phyloP scores from a whole-genome alignment of 495 filamentous ascomycete genomes.

The Aspergillus heteromorphus region DNA sequence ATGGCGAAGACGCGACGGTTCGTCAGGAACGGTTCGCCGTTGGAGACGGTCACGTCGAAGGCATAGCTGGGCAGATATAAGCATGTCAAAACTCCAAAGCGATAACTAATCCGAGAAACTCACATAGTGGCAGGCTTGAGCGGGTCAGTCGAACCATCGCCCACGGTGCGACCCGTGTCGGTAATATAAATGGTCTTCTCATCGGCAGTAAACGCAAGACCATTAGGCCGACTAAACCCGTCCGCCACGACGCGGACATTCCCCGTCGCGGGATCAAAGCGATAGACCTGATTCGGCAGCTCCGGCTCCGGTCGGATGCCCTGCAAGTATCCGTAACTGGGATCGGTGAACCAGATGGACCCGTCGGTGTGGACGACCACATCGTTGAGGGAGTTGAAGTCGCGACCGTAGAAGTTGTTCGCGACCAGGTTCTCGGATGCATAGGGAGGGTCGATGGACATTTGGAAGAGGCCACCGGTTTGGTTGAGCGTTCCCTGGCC shows the following conservation, averaged over 20 bases:
- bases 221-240: constrained; percentile 43
- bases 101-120: background rate
- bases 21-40: constrained; percentile 34
- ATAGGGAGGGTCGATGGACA: constrained; percentile 29
- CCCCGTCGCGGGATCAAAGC: constrained; percentile 44
- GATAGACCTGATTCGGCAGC: constrained; percentile 45
- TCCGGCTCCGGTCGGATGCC: constrained; percentile 40
- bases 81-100: background rate
- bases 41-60: constrained; percentile 17
- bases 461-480: constrained; percentile 43
- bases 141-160: constrained; percentile 20
- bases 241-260: constrained; percentile 47
- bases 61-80: constrained; percentile 17
- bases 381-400: constrained; percentile 45
- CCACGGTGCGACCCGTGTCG: constrained; percentile 35
- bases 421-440: constrained; percentile 27
- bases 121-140: constrained; percentile 24
- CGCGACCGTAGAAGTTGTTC: constrained; percentile 39
- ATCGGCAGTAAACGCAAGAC: constrained; percentile 44
- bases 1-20: constrained; percentile 58
- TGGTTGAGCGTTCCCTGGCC: constrained; percentile 46
- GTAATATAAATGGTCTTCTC: constrained; percentile 45
- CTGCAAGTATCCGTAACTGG: constrained; percentile 42
- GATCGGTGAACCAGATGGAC: constrained; percentile 54
- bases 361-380: constrained; percentile 37